phyloP scores from a whole-genome alignment of 2,329 filamentous ascomycete species.

The Phaeosphaeria sp. region DNA sequence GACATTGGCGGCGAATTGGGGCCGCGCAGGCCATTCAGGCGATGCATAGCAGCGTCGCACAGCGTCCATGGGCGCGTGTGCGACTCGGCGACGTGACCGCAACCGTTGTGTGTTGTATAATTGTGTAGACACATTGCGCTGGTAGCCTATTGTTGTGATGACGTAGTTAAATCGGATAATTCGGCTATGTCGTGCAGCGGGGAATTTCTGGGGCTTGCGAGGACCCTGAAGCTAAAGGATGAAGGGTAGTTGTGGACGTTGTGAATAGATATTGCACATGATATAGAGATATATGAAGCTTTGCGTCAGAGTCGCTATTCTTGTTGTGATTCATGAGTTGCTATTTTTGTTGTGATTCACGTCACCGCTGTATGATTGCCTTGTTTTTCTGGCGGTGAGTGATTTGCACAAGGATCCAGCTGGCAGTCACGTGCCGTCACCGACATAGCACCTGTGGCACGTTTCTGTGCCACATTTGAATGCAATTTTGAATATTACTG shows the following conservation, averaged over 20 bases:
- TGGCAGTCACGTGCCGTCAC: not conserved
- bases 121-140: not conserved
- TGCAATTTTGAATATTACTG: no score
- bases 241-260: not conserved
- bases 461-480: no score
- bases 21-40: constrained; percentile 31
- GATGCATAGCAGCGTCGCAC: constrained; percentile 30
- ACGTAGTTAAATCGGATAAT: not conserved
- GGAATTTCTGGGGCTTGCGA: not conserved
- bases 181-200: not conserved
- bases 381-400: constrained; percentile 2
- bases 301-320: not conserved
- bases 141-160: not conserved
- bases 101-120: constrained; percentile 20
- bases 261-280: constrained; percentile 3
- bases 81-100: constrained; percentile 40
- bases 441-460: not conserved
- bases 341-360: constrained; percentile 1
- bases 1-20: constrained; percentile 37
- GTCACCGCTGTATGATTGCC: not conserved
- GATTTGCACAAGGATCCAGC: constrained; percentile 4
- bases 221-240: constrained; percentile 1
- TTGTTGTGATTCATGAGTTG: constrained; percentile 3
- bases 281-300: not conserved
- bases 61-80: constrained; percentile 36